Evolutionary conservation across 2,329 filamentous ascomycete genomes (phyloP).

Genomic region (Trichoderma atrobrunneum): DNA sequence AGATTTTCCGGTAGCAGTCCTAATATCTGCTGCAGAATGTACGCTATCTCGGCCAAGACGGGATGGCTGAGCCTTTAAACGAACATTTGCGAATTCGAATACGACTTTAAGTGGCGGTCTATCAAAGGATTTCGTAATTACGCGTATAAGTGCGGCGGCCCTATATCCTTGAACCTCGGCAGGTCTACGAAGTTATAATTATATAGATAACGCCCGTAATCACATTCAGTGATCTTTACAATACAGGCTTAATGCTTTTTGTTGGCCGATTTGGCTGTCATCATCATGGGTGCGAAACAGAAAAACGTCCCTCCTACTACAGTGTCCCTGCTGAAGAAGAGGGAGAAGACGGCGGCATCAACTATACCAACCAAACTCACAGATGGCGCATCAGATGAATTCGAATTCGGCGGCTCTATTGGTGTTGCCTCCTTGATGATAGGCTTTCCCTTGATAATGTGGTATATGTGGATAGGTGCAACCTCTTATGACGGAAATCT

Average conservation of each 20-base stretch:
- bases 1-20: not conserved
- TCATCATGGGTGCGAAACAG: not conserved
- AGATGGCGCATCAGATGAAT: slow-evolving; percentile 47
- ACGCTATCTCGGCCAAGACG: not conserved
- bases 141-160: not conserved
- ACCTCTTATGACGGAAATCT: slow-evolving; percentile 87
- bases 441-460: slow-evolving; percentile 92
- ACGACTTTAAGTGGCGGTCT: not conserved
- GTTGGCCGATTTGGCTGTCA: not conserved
- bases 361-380: not conserved
- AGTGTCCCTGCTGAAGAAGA: not conserved
- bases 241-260: not conserved
- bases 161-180: not conserved
- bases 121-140: not conserved
- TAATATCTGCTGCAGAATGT: not conserved
- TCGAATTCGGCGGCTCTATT: slow-evolving; percentile 85
- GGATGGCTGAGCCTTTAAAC: not conserved
- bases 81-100: not conserved
- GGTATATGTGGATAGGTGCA: slow-evolving; percentile 98
- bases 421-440: slow-evolving; percentile 85
- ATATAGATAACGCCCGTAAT: not conserved
- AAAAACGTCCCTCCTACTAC: not conserved
- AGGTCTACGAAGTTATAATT: not conserved
- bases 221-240: not conserved
- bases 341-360: not conserved